These are phyloP conservation scores for Candida awuae DNA, from an alignment of 805 yeast species.

Conservation along the genomic window DNA sequence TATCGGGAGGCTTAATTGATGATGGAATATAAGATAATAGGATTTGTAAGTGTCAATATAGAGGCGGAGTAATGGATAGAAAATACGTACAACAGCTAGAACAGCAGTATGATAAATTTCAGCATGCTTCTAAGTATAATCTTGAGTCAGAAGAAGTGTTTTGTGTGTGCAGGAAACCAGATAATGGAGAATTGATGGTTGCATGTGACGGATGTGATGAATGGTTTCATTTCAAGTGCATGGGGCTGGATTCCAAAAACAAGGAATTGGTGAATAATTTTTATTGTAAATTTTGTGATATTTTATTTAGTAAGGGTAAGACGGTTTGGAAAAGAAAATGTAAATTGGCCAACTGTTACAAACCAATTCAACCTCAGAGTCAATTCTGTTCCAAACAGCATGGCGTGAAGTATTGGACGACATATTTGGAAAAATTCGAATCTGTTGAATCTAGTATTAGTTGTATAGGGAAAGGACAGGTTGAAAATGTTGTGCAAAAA, in stretches of 20 bases:
- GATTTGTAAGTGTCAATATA: no score
- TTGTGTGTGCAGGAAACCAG: slow-evolving; percentile 74
- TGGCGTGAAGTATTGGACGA: slow-evolving; percentile 42
- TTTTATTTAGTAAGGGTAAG: slow-evolving; percentile 36
- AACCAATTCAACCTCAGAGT: slow-evolving; percentile 43
- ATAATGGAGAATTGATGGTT: slow-evolving; percentile 80
- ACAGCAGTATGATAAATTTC: slow-evolving; percentile 24
- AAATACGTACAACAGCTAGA: slow-evolving; percentile 18
- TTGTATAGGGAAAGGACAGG: slow-evolving; percentile 2
- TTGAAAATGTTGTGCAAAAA: slow-evolving; percentile 10
- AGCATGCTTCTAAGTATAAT: slow-evolving; percentile 33
- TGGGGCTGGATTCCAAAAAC: slow-evolving; percentile 45
- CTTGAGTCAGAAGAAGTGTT: slow-evolving; percentile 50
- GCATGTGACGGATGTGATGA: slow-evolving; percentile 93
- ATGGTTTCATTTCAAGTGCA: slow-evolving; percentile 85
- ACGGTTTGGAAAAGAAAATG: slow-evolving; percentile 76
- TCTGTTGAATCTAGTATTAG: slow-evolving; percentile 6
- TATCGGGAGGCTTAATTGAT: no score
- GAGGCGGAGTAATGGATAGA: slow-evolving; percentile 1
- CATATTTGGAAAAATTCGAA: slow-evolving; percentile 19
- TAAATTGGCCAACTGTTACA: slow-evolving; percentile 46
- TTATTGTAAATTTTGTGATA: slow-evolving; percentile 67
- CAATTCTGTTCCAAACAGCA: slow-evolving; percentile 75
- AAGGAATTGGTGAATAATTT: slow-evolving; percentile 53
- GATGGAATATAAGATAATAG: no score